phyloP scores from a whole-genome alignment of 257 asterid species.

The Ligustrum vulgare region DNA sequence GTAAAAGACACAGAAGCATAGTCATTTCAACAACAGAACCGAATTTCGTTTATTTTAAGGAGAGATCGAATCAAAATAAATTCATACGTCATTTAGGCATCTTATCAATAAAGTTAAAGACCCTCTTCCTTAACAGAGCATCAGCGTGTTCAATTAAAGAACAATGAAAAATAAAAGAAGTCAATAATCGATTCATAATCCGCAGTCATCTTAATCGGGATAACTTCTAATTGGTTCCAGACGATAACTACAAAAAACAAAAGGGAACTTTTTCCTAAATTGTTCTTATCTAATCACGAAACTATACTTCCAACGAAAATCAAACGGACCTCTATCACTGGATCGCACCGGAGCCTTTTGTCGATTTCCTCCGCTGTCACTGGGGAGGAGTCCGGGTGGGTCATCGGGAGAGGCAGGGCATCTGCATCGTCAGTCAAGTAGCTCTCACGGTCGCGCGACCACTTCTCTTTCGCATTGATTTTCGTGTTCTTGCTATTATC shows the following conservation, averaged over 20 bases:
- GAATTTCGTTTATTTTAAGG: background rate
- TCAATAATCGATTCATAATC: background rate
- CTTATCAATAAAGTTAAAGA: background rate
- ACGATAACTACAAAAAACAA: background rate
- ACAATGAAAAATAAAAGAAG: background rate
- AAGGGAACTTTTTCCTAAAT: background rate
- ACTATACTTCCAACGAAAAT: background rate
- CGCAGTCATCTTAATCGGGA: background rate
- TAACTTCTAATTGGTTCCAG: background rate
- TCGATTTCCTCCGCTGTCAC: constrained; percentile 65
- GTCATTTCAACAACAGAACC: constrained; percentile 7
- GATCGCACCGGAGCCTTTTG: constrained; percentile 70
- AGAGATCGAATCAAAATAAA: background rate
- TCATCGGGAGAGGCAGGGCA: constrained; percentile 85
- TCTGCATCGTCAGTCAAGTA: constrained; percentile 67
- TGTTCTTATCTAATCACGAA: background rate
- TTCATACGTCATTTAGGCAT: background rate
- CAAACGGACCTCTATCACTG: constrained; percentile 46
- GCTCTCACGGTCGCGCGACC: constrained; percentile 85
- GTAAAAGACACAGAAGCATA: background rate
- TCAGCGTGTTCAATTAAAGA: background rate
- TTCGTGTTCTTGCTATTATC: constrained; percentile 34
- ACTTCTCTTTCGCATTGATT: constrained; percentile 63
- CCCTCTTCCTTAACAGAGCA: background rate
- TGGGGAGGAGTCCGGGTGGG: constrained; percentile 66